Conservation (phyloP, 2,329 filamentous ascomycete genomes). For the Arthrobotrys musiformis region DNA sequence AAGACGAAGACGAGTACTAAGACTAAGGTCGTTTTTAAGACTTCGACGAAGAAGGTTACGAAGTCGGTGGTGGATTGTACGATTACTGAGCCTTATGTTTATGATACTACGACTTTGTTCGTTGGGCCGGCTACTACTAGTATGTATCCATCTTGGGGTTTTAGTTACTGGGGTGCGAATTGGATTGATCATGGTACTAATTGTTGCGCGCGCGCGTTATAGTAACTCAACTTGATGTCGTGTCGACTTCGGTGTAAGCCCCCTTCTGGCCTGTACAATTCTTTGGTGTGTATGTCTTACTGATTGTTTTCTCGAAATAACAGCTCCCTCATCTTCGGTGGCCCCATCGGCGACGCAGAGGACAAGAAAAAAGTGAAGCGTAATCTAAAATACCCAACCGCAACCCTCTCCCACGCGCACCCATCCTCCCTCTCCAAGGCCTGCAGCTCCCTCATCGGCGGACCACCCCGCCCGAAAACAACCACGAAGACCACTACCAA, state of each 20-base stretch:
- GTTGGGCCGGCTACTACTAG: slow-evolving; percentile 34
- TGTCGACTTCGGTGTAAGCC: slow-evolving; percentile 23
- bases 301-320: no score
- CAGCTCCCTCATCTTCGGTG: slow-evolving; percentile 37
- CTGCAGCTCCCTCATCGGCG: slow-evolving; percentile 19
- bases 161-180: background rate
- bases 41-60: slow-evolving; percentile 8
- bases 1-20: slow-evolving; percentile 17
- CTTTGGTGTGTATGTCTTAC: no score
- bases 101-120: slow-evolving; percentile 42
- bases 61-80: slow-evolving; percentile 1
- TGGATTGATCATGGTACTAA: background rate
- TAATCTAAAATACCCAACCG: slow-evolving; percentile 21
- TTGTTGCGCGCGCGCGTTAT: background rate
- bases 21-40: background rate
- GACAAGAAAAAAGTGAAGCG: slow-evolving; percentile 26
- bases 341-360: slow-evolving; percentile 10
- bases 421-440: slow-evolving; percentile 28
- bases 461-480: background rate
- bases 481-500: slow-evolving; percentile 8
- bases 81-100: slow-evolving; percentile 28
- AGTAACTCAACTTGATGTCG: slow-evolving; percentile 37
- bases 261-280: background rate
- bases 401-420: slow-evolving; percentile 17
- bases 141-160: slow-evolving; percentile 12